Evolutionary conservation across 306 rosid species (phyloP).

Genomic region (Styphnolobium japonicum): DNA sequence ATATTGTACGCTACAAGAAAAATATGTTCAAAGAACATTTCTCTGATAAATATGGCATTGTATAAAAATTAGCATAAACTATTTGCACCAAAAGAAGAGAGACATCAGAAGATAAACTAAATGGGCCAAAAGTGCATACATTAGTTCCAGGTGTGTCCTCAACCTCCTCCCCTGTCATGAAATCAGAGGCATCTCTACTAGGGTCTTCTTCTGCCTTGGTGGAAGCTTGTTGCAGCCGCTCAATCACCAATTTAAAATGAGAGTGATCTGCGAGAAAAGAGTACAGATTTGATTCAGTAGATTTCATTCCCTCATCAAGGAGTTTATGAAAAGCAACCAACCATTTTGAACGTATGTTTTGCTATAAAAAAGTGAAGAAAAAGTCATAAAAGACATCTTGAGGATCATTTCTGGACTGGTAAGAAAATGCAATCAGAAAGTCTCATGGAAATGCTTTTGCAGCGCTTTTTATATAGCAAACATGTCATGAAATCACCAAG

Average conservation of each 20-base stretch:
- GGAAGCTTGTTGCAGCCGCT: slow-evolving; percentile 59
- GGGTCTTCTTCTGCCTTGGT: slow-evolving; percentile 51
- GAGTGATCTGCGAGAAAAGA: slow-evolving; percentile 50
- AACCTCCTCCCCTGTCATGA: slow-evolving; percentile 38
- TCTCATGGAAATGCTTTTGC: not conserved
- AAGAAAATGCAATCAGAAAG: too few relatives aligned
- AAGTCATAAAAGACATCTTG: not conserved
- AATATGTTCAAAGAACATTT: too few relatives aligned
- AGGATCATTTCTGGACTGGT: slow-evolving; percentile 2
- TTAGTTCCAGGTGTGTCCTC: slow-evolving; percentile 40
- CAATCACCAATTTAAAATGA: slow-evolving; percentile 52
- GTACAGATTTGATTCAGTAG: slow-evolving; percentile 10
- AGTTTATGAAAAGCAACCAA: slow-evolving; percentile 10
- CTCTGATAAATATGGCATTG: too few relatives aligned
- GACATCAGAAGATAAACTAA: slow-evolving; percentile 20
- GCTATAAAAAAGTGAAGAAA: slow-evolving; percentile 9
- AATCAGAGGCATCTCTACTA: slow-evolving; percentile 43
- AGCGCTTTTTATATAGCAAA: not conserved
- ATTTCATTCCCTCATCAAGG: not conserved
- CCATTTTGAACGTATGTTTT: not conserved
- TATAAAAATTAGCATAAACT: not conserved
- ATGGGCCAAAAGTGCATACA: slow-evolving; percentile 46
- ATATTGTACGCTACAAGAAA: too few relatives aligned
- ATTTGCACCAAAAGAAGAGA: not conserved
- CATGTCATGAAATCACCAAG: not conserved